phyloP scores from a whole-genome alignment of 2,329 filamentous ascomycete genomes.

The Lojkania enalia region DNA sequence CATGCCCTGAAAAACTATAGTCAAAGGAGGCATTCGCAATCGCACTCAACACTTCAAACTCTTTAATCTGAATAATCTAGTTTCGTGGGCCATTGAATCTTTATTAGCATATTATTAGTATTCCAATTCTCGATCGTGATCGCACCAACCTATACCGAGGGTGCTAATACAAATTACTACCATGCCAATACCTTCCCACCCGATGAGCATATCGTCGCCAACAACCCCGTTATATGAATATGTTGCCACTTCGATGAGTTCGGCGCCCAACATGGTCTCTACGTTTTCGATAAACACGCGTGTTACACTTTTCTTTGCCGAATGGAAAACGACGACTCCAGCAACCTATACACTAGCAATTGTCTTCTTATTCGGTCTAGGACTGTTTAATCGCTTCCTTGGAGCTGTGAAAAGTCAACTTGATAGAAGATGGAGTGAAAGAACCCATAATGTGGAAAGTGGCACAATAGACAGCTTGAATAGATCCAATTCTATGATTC shows the following conservation, averaged over 20 bases:
- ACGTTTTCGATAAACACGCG: conserved; percentile 31
- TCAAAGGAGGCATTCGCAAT: no score
- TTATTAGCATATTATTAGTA: no score
- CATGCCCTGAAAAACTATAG: no score
- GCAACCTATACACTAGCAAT: conserved; percentile 29
- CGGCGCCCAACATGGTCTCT: conserved; percentile 29
- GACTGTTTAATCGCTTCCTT: conserved; percentile 36
- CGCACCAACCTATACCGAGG: no score
- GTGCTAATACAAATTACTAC: no score
- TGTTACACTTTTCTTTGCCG: conserved; percentile 34
- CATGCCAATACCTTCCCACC: neutral
- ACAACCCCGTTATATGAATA: neutral
- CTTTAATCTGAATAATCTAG: no score
- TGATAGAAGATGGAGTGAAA: conserved; percentile 23
- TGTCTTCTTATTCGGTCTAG: conserved; percentile 31
- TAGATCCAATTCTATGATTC: no score
- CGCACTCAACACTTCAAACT: no score
- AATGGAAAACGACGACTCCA: conserved; percentile 33
- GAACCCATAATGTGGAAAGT: neutral
- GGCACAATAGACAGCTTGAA: no score
- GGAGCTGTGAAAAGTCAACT: conserved; percentile 31
- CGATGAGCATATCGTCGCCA: neutral
- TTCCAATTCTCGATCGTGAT: no score
- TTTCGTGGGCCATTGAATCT: no score
- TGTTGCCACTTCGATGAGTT: conserved; percentile 3